Evolutionary conservation across 2,329 filamentous ascomycete genomes (phyloP), one percentile per base, ranked within the genome.

Genomic region (Taxawa tesnikishii): DNA sequence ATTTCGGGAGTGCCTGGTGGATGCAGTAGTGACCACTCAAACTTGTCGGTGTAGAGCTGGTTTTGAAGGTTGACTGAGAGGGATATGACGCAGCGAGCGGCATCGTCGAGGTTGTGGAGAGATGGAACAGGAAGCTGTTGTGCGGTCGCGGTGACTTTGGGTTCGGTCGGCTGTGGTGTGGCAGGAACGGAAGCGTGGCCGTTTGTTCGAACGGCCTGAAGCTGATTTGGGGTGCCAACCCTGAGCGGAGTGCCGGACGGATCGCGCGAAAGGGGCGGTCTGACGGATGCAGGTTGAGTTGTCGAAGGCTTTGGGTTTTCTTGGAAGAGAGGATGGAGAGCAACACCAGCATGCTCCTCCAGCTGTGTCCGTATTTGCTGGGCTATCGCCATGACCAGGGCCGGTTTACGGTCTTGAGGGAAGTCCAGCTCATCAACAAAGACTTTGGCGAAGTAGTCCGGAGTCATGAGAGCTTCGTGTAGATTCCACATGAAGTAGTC

Each of bases 401-500:
- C 58, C 11, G 68, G 67, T 31, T 67, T 67, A 17, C 62, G 51
- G 26, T 79, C 71, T 38, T 83, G 79, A 4, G 88, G 88, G 26
- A 98, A 71, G 53, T 98, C 90, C 26, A 98, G 69, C 52, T 98
- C 90, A 42, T 93, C 83, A 2, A 93, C 87, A 43, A 96, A 75
- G 2, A 72, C 76, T 45, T 81, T 73, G n/a, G 90, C 90, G 53
- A 96, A 98, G 50, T 93, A 82, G 50, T 98, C 90, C 1, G 90
- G 93, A 0, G 90, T 98, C 31, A 87, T 82, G 37, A 94, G 65
- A 0, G 83, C 82, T 61, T 98, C 90, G 58, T 96, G 88, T 10
- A 98, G 68, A 48, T 98, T 98, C 90, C 90, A 98, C 32, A 94
- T 62, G 48, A 98, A 96, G n/a, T 83, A 80, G 47, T 98, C 90